These are phyloP conservation scores for Fusarium solani-melongenae DNA, from an alignment of 2,329 filamentous ascomycete genomes.

Conservation along the genomic window DNA sequence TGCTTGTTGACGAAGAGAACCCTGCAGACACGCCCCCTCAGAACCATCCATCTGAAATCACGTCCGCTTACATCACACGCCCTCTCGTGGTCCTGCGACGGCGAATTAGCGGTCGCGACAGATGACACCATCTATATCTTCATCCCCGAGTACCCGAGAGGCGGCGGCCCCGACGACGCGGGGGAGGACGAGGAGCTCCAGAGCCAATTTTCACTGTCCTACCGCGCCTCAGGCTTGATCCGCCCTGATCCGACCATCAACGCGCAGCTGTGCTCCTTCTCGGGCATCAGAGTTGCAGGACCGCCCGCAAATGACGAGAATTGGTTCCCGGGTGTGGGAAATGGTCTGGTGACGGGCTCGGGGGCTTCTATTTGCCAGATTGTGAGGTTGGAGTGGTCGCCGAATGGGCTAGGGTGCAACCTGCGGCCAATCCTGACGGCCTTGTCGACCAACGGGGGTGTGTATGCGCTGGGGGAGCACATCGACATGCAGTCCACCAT, in stretches of 20 bases:
- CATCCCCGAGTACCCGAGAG: slow-evolving; percentile 57
- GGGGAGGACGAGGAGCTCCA: slow-evolving; percentile 44
- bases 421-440: slow-evolving; percentile 62
- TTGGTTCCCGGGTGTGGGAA: slow-evolving; percentile 57
- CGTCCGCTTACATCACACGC: slow-evolving; percentile 57
- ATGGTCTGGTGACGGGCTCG: slow-evolving; percentile 57
- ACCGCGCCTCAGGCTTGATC: slow-evolving; percentile 48
- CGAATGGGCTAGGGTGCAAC: slow-evolving; percentile 66
- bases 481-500: slow-evolving; percentile 44
- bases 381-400: slow-evolving; percentile 67
- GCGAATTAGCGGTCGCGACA: slow-evolving; percentile 66
- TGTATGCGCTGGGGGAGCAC: slow-evolving; percentile 64
- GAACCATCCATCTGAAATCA: slow-evolving; percentile 56
- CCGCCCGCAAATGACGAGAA: slow-evolving; percentile 41
- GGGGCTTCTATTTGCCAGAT: slow-evolving; percentile 66
- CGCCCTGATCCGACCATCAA: slow-evolving; percentile 58
- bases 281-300: slow-evolving; percentile 48
- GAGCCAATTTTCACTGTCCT: slow-evolving; percentile 48
- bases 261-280: slow-evolving; percentile 55
- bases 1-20: neutral
- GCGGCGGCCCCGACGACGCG: slow-evolving; percentile 39
- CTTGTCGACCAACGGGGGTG: slow-evolving; percentile 60
- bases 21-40: slow-evolving; percentile 58
- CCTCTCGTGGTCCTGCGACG: slow-evolving; percentile 66
- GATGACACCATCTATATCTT: slow-evolving; percentile 66